Evolutionary conservation across 192 early-diverging fungal species (phyloP), one percentile per base, ranked within the genome.

Genomic region (Endogone sp.): DNA sequence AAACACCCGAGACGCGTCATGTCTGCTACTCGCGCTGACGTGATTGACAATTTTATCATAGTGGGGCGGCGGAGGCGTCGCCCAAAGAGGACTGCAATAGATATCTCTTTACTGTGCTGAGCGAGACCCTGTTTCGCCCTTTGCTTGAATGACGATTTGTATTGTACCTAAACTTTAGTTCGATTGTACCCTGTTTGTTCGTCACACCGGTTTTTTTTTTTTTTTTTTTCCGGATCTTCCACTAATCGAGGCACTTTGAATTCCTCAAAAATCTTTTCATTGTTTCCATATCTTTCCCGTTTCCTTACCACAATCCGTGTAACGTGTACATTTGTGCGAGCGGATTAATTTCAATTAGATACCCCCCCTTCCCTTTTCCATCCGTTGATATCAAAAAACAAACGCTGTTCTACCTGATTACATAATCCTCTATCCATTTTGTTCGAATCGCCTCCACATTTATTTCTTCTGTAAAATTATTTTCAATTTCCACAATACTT

Each of bases 401-500:
- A 37, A 27, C 26, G 28, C 20, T 16, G 59, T 60, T 24, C 25
- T 55, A 4, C 67, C 26, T 60, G 28, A 31, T 23, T 21, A 55
- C 70, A 54, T 56, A 3, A 9, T 60, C 20, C 57, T 23, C n/a
- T 60, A 9, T 13, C 16, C 58, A 44, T 37, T 55, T n/a, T 58
- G 26, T 66, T 65, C 63, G 30, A 44, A 58, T 29, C 28, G 24
- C 62, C 60, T 49, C 28, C 9, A 32, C 57, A 70, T 29, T 29
- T 60, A 29, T 64, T 63, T 37, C 3, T 26, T 22, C 27, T 29
- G 27, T 20, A 62, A 13, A 22, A 11, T 56, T 58, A 27, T 27
- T 73, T 24, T 25, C 68, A 29, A 63, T 63, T 23, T 55, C 63
- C 3, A 60, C 29, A n/a, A 31, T n/a, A n/a, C n/a, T n/a, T 31